A percentile compares a stretch with the other conserved stretches of the same genome.
Evolutionary conservation across 192 early-diverging fungal species (phyloP).

Genomic region (Coemansia aciculifera): DNA sequence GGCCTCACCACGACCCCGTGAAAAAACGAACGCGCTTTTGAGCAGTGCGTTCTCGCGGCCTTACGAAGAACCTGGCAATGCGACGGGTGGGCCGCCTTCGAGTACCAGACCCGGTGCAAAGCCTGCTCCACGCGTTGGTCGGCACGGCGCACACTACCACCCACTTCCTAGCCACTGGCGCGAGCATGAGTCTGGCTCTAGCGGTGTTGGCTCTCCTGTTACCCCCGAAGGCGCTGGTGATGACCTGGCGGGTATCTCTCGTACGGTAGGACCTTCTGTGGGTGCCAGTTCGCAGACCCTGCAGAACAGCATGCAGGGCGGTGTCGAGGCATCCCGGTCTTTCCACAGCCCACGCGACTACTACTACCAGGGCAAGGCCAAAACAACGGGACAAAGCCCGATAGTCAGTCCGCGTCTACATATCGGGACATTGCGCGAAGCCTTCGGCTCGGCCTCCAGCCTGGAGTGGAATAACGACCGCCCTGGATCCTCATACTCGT

Average conservation of each 20-base stretch:
- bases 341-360: constrained; percentile 27
- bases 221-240: constrained; percentile 40
- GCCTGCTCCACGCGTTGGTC: constrained; percentile 27
- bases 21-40: constrained; percentile 25
- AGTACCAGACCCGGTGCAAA: constrained; percentile 11
- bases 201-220: constrained; percentile 47
- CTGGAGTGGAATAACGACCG: constrained; percentile 46
- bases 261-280: constrained; percentile 3
- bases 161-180: constrained; percentile 56
- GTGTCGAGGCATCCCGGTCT: constrained; percentile 22
- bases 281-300: constrained; percentile 12
- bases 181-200: constrained; percentile 45
- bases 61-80: constrained; percentile 15
- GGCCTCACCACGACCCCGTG: constrained; percentile 21
- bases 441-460: constrained; percentile 48
- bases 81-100: constrained; percentile 2
- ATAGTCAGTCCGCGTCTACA: constrained; percentile 25
- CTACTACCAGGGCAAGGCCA: constrained; percentile 17
- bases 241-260: constrained; percentile 15
- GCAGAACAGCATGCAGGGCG: constrained; percentile 5
- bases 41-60: constrained; percentile 34
- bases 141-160: constrained; percentile 42
- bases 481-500: constrained; percentile 41
- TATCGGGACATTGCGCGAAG: constrained; percentile 33
- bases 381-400: constrained; percentile 22